These are phyloP conservation scores for Trichoderma aggressivum DNA, from an alignment of 2,329 filamentous ascomycete species.

Conservation along the genomic window DNA sequence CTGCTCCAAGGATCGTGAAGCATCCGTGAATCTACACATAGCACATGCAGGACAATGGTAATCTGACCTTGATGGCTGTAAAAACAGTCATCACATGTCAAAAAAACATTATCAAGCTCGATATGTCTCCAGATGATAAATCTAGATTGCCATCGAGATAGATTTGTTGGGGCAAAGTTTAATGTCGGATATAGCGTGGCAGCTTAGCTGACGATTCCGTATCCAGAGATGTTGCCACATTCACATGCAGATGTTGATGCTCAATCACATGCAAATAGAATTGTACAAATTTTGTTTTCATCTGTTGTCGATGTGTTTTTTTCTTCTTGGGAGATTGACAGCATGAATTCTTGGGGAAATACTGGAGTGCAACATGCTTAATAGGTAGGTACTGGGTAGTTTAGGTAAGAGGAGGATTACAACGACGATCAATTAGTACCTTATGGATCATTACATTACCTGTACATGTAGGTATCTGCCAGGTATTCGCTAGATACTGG, in stretches of 20 bases:
- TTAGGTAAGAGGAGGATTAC: background rate
- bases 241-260: slow-evolving; percentile 2
- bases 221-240: slow-evolving; percentile 9
- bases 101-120: background rate
- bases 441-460: no score
- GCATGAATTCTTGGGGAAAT: background rate
- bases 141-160: background rate
- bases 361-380: background rate
- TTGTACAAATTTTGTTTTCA: no score
- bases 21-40: background rate
- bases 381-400: accelerated
- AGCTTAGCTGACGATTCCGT: background rate
- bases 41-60: background rate
- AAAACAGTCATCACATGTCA: slow-evolving; percentile 5
- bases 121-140: background rate
- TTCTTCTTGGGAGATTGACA: background rate
- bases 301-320: background rate
- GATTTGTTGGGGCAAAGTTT: slow-evolving; percentile 11
- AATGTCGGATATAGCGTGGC: background rate
- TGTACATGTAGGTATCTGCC: no score
- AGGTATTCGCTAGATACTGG: no score
- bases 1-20: background rate
- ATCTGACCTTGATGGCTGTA: background rate
- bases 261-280: background rate
- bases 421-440: background rate